These are phyloP conservation scores for Rhododendron molle DNA, from an alignment of 148 eudicot genomes.

Conservation along the genomic window DNA sequence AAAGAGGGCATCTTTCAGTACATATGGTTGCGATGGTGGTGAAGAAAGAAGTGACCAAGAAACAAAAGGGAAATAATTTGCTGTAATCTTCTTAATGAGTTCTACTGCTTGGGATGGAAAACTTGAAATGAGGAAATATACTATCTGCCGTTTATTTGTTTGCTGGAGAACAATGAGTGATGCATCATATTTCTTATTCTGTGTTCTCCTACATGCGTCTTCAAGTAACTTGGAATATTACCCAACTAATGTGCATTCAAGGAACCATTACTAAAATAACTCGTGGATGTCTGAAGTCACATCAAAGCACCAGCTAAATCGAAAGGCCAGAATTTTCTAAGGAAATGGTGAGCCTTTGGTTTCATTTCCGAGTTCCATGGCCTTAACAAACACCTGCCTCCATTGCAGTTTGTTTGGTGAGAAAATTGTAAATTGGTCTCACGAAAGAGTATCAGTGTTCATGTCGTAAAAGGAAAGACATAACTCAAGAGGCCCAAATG, in stretches of 20 bases:
- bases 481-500: not conserved
- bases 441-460: not conserved
- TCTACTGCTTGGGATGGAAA: not conserved
- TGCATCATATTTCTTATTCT: not conserved
- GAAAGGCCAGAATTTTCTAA: not conserved
- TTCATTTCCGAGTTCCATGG: not conserved
- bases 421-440: not conserved
- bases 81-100: not conserved
- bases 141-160: not conserved
- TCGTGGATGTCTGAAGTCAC: not conserved
- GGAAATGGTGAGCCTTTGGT: not conserved
- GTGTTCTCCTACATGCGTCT: not conserved
- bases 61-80: not conserved
- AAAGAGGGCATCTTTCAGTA: not conserved
- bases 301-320: not conserved
- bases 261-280: not conserved
- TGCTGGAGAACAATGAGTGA: not conserved
- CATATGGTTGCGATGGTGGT: not conserved
- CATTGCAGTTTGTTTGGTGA: not conserved
- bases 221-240: not conserved
- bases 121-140: not conserved
- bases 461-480: not conserved
- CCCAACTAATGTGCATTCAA: not conserved
- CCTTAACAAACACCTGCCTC: not conserved
- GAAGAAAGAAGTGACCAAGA: not conserved